These are phyloP conservation scores for Colletotrichum truncatum DNA, from an alignment of 2,329 filamentous ascomycete genomes.

Conservation along the genomic window DNA sequence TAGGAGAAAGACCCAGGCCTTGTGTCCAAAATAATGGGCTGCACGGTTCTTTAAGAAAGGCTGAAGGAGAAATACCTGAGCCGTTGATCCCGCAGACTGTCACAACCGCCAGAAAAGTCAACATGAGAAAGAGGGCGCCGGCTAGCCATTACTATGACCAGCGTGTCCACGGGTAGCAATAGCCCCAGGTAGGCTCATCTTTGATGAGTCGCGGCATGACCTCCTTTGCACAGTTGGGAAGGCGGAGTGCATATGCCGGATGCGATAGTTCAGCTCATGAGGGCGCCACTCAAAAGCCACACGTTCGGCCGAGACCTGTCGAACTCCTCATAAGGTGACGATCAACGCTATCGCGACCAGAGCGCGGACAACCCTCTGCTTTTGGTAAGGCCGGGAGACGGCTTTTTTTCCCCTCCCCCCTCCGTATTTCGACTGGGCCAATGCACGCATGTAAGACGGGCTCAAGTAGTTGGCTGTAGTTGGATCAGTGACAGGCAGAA, in stretches of 20 bases:
- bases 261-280: constrained; percentile 12
- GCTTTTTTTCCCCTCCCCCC: too few species aligned
- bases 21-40: not conserved
- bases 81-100: not conserved
- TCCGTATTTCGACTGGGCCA: not conserved
- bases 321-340: not conserved
- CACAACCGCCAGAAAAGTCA: not conserved
- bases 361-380: constrained; percentile 3
- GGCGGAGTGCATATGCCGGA: constrained; percentile 3
- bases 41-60: not conserved
- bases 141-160: not conserved
- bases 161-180: not conserved
- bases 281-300: not conserved
- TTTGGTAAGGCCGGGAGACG: constrained; percentile 3
- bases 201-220: not conserved
- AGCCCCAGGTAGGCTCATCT: not conserved
- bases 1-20: not conserved
- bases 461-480: not conserved
- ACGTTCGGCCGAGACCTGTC: not conserved
- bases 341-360: constrained; percentile 5
- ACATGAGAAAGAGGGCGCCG: not conserved
- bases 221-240: not conserved
- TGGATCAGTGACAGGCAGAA: not conserved
- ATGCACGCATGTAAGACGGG: constrained; percentile 4
- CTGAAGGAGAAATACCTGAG: not conserved